Conservation (phyloP, 148 eudicot species). For the Vaccinium darrowii region DNA sequence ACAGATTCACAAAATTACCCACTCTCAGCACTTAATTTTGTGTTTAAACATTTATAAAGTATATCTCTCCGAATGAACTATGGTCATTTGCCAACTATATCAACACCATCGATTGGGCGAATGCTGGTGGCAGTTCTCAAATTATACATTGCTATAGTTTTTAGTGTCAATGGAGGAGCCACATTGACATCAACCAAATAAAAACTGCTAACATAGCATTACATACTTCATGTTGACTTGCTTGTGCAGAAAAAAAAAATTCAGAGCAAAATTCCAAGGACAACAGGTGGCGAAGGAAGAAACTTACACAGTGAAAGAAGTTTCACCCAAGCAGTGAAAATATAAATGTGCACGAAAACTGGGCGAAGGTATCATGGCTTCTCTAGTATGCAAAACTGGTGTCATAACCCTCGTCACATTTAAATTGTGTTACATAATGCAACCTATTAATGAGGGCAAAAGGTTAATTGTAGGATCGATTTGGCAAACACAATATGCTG, state of each 20-base stretch:
- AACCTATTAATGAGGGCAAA: background rate
- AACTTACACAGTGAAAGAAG: background rate
- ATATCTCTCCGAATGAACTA: background rate
- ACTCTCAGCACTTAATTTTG: background rate
- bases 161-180: background rate
- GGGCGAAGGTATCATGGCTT: background rate
- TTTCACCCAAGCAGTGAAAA: background rate
- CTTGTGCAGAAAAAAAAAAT: background rate
- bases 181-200: background rate
- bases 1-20: background rate
- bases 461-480: background rate
- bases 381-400: background rate
- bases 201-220: background rate
- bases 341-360: background rate
- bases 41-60: background rate
- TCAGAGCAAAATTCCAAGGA: background rate
- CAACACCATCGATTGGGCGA: background rate
- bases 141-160: background rate
- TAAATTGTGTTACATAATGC: background rate
- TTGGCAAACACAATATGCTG: background rate
- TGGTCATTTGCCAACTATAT: background rate
- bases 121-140: background rate
- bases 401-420: background rate
- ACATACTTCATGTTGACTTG: background rate
- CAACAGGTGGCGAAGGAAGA: background rate